Base-by-base conservation (phyloP, 2,329 filamentous ascomycete genomes). In the Boeremia exigua region DNA sequence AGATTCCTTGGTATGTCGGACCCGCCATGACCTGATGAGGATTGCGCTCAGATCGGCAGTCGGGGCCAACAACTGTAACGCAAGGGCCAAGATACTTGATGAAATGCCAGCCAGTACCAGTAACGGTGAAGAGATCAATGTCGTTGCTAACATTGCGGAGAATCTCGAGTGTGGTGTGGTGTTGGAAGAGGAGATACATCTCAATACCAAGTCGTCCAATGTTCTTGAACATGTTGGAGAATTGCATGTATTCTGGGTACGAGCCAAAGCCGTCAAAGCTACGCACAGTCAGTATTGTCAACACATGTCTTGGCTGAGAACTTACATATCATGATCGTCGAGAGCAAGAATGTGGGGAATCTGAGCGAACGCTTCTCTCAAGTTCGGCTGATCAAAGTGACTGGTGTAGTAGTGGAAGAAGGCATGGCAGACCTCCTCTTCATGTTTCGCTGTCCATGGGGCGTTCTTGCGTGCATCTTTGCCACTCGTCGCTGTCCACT, bases 331-430 rank as follows among this genome's bases (percentile, higher is more conserved):
- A 75, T 98, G 95, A 69, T 98, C 95, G 70, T 99, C 93, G 48
- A 99, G 87, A 72, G 96, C 92, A 67, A 96, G 83, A 48, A 99
- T 81, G 71, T 97, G 93, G 36, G 95, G 95, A 59, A 99, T 97
- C 78, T 99, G 95, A 19, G 95, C 95, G 80, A 96, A 99, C 0
- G 94, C 93, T 76, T 99, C 95, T 57, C 95, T 83, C 63, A 99
- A 77, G 75, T 96, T 94, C 6, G 94, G 93, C 76, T 99, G 95
- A 72, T 99, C 95, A 73, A 99, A 98, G 75, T 98, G 94, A 65
- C 92, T 96, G 1, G 93, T 96, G 74, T 99, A 99, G 76, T 96
- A 99, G 75, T 99, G 95, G 77, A 99, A 99, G 79, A 96, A 99
- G 7, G 95, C 93, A 76, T 98, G 93, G 2, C 89, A 88, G 15